Conservation (phyloP, 2,329 filamentous ascomycete genomes). For the Pseudocercospora musae region DNA sequence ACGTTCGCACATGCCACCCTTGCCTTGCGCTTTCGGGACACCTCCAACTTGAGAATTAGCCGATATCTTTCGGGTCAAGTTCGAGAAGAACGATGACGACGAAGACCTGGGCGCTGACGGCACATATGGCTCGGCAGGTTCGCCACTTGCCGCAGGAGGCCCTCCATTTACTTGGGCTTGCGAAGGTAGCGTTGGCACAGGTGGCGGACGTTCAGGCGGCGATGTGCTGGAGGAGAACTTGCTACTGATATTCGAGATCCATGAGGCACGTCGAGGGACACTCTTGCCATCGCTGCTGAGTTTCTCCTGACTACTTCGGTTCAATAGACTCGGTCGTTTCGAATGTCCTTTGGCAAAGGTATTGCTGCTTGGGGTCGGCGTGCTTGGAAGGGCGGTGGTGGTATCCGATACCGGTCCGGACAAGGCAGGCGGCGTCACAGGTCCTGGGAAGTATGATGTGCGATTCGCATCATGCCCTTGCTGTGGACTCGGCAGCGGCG, state of each 20-base stretch:
- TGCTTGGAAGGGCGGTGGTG: constrained; percentile 21
- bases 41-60: constrained; percentile 50
- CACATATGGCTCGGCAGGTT: constrained; percentile 58
- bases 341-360: constrained; percentile 11
- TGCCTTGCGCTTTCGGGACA: constrained; percentile 50
- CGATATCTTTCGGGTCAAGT: constrained; percentile 77
- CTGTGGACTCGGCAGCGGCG: constrained; percentile 9
- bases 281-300: constrained; percentile 22
- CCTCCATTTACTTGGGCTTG: constrained; percentile 19
- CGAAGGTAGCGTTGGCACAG: constrained; percentile 9
- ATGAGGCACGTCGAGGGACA: constrained; percentile 64
- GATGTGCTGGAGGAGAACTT: constrained; percentile 65
- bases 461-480: constrained; percentile 5
- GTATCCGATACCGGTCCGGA: constrained; percentile 23
- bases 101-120: constrained; percentile 66
- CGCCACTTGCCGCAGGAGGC: constrained; percentile 49
- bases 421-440: constrained; percentile 23
- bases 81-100: constrained; percentile 70
- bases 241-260: constrained; percentile 89
- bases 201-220: constrained; percentile 19
- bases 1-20: constrained; percentile 73
- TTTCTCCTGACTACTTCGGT: constrained; percentile 41
- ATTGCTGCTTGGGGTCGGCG: constrained; percentile 18
- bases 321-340: constrained; percentile 43
- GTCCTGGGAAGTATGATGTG: constrained; percentile 20